These are phyloP conservation scores for Tylopilus sp. DNA, from an alignment of 1,284 basidiomycete species.

Conservation along the genomic window DNA sequence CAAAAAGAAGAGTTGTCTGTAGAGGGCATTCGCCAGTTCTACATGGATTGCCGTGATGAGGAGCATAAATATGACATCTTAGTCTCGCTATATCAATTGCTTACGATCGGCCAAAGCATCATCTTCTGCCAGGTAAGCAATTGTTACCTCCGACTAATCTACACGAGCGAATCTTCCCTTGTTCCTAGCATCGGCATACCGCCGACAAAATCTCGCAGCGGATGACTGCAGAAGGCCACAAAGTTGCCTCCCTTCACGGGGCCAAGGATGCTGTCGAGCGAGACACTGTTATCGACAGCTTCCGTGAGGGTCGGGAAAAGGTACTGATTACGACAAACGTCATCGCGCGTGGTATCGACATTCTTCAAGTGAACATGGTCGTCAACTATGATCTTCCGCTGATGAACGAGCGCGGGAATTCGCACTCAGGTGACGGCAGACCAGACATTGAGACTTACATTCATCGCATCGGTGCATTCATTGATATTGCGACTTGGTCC, in stretches of 20 bases:
- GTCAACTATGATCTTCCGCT: slow-evolving; percentile 98
- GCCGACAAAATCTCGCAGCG: slow-evolving; percentile 90
- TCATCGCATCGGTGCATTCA: slow-evolving; percentile 85
- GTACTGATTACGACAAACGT: slow-evolving; percentile 99
- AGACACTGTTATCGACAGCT: slow-evolving; percentile 90
- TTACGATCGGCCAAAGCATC: slow-evolving; percentile 96
- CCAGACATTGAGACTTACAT: slow-evolving; percentile 98
- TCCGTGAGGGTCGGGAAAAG: slow-evolving; percentile 95
- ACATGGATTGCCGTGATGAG: slow-evolving; percentile 90
- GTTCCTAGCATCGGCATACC: slow-evolving; percentile 73
- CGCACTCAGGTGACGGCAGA: slow-evolving; percentile 42
- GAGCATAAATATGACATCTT: slow-evolving; percentile 96
- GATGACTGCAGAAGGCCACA: slow-evolving; percentile 93
- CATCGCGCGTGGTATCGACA: slow-evolving; percentile 97
- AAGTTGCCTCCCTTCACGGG: slow-evolving; percentile 94
- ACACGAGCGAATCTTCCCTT: slow-evolving; percentile 3
- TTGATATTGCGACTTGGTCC: not conserved
- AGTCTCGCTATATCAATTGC: slow-evolving; percentile 83
- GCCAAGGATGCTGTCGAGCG: slow-evolving; percentile 88
- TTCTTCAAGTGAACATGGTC: slow-evolving; percentile 98
- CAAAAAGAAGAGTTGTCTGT: slow-evolving; percentile 94
- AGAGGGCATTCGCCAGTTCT: slow-evolving; percentile 96
- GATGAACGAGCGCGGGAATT: slow-evolving; percentile 62
- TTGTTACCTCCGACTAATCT: not conserved
- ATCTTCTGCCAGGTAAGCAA: slow-evolving; percentile 85